Evolutionary conservation across 495 filamentous ascomycete species (phyloP).

Genomic region (Aspergillus panamensis): DNA sequence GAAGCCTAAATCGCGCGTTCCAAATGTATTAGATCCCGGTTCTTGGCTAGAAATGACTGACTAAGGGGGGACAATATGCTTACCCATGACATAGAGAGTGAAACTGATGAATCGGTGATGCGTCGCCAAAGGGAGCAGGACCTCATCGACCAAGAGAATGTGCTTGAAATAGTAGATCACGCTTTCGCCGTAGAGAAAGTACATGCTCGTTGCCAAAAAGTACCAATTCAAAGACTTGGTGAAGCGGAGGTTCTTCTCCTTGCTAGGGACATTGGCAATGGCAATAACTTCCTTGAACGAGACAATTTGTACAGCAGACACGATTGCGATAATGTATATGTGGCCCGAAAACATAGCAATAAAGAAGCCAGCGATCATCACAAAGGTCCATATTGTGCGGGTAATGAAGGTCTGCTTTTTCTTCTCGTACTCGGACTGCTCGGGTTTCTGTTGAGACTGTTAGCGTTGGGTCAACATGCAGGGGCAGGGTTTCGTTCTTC

Average conservation of each 20-base stretch:
- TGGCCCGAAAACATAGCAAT: slow-evolving; percentile 87
- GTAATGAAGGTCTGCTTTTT: slow-evolving; percentile 98
- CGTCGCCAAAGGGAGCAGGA: slow-evolving; percentile 87
- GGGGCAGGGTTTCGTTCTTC: slow-evolving; percentile 4
- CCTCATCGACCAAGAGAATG: slow-evolving; percentile 89
- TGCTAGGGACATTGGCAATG: slow-evolving; percentile 90
- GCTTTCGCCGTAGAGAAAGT: slow-evolving; percentile 97
- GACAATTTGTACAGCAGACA: slow-evolving; percentile 90
- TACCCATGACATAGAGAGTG: slow-evolving; percentile 93
- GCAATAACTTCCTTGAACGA: slow-evolving; percentile 99
- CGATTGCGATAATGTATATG: slow-evolving; percentile 90
- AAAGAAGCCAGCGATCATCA: slow-evolving; percentile 97
- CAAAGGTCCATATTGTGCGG: slow-evolving; percentile 93
- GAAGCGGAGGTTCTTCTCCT: slow-evolving; percentile 84
- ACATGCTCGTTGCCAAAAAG: slow-evolving; percentile 97
- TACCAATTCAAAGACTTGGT: slow-evolving; percentile 99
- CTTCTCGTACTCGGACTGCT: slow-evolving; percentile 85
- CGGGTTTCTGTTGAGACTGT: slow-evolving; percentile 36
- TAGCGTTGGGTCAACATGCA: slow-evolving; percentile 11
- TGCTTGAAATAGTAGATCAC: slow-evolving; percentile 99
- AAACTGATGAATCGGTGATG: slow-evolving; percentile 99
- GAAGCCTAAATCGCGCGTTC: slow-evolving; percentile 61
- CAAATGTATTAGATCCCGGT: background rate
- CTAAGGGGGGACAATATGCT: slow-evolving; percentile 22
- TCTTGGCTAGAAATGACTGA: background rate